Evolutionary conservation across 2,329 filamentous ascomycete species (phyloP), one percentile per base, ranked within the genome.

Genomic region (Cordyceps sp.): DNA sequence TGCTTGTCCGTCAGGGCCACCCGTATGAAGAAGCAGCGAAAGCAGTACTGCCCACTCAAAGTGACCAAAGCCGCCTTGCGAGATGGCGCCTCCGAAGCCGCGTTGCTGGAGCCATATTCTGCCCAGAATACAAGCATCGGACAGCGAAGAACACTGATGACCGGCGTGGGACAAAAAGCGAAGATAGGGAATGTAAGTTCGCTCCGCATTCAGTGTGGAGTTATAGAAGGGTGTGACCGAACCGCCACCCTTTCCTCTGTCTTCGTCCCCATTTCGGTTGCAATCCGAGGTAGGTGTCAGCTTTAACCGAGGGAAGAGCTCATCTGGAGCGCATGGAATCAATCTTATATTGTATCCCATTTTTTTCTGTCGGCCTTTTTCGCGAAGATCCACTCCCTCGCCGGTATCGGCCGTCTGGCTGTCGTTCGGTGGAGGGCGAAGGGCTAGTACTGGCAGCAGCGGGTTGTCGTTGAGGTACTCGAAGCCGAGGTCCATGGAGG

Each of bases 1-100:
- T 2, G 78, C 67, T 39, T 74, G 69, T 2, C 80, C 79, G 37
- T 76, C 77, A 6, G 72, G 68, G 6, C 76, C 78, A 18, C 82
- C 82, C n/a, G 71, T 73, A 50, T 84, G 75, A 26, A 96, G 62
- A 3, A 96, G 60, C 12, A 93, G 61, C 21, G 86, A 82, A 48
- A 86, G 69, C 30, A 90, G 59, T n/a, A 73, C 59, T 1, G 80
- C 69, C 83, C 84, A 96, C 50, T 98, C 90, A 41, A 93, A 93
- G 42, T 83, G 74, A 4, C 90, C 90, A 50, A 98, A 94, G 0
- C 90, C 90, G 28, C 90, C 88, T 27, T 66, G 60, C 3, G 71
- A 64, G n/a, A 85, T 54, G 16, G 66, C 60, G 28, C 80, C 70
- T 13, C 67, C 68, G 41, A 94, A 81, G 0, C 85, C 85, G 34